Percentiles rank a stretch among this genome's conserved stretches.
phyloP scores from a whole-genome alignment of 371 early-diverging fungal genomes.

The Amoeboaphelidium occidentale region DNA sequence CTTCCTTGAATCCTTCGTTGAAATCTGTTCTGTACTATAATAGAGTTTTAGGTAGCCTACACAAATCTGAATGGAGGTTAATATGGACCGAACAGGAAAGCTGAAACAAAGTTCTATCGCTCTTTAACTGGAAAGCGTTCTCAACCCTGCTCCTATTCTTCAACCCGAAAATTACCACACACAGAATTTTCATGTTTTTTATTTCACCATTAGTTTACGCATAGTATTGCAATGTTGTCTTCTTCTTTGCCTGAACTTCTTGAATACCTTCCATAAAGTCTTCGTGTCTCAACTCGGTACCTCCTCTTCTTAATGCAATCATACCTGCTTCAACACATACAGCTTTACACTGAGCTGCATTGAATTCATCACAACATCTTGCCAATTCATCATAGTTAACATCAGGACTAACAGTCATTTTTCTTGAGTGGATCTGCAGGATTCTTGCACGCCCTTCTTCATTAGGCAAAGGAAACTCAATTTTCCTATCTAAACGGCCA shows the following conservation, averaged over 20 bases:
- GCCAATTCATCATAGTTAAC: slow-evolving; percentile 99
- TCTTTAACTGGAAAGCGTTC: too few species aligned
- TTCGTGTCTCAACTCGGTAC: slow-evolving; percentile 76
- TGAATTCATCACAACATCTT: slow-evolving; percentile 95
- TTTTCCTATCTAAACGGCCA: slow-evolving; percentile 98
- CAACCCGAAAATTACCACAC: too few species aligned
- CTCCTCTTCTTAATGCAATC: slow-evolving; percentile 88
- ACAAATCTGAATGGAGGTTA: too few species aligned
- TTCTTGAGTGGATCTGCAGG: slow-evolving; percentile 97
- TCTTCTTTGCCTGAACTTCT: slow-evolving; percentile 99
- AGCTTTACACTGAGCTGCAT: slow-evolving; percentile 99
- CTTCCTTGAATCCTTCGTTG: too few species aligned
- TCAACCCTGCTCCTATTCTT: too few species aligned
- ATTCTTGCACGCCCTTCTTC: slow-evolving; percentile 96
- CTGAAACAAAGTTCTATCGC: too few species aligned
- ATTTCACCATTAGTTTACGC: too few species aligned
- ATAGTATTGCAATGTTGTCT: slow-evolving; percentile 32
- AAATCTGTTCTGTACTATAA: too few species aligned
- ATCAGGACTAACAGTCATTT: slow-evolving; percentile 88
- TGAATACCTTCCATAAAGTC: slow-evolving; percentile 99
- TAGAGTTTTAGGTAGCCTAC: too few species aligned
- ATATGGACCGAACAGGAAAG: too few species aligned
- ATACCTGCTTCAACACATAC: slow-evolving; percentile 99
- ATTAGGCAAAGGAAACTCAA: slow-evolving; percentile 98
- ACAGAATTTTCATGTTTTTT: too few species aligned